Base-by-base conservation (phyloP, 2,329 filamentous ascomycete species). In the Raffaelea deltoideospora region DNA sequence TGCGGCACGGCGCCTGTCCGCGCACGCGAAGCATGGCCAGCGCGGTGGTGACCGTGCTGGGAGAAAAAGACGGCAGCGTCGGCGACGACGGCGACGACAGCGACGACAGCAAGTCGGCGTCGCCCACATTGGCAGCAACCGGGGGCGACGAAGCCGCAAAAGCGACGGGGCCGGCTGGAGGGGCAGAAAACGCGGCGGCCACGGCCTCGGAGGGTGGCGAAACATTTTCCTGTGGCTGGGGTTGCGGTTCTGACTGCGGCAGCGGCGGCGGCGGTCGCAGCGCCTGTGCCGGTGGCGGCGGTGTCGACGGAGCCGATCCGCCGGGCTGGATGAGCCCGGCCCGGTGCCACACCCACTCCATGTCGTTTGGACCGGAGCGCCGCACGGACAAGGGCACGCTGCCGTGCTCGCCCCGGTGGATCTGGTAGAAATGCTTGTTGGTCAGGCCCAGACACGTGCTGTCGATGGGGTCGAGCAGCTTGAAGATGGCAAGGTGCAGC, bases 401-500 rank as follows among this genome's bases (percentile, higher is more conserved):
- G 37, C 67, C 69, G 50, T 73, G 64, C 53, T 73, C 60, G 37
- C 62, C 63, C 20, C 63, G 60, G 53, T 74, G 70, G 46, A 77
- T 69, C 24, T 59, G 55, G 52, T 78, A 77, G 44, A 75, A 64
- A 49, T 67, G 61, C 31, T 60, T 61, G 57, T 64, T 71, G 27
- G 71, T 65, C 36, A 78, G 61, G 13, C 70, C 73, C 28, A 78
- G 57, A 49, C 72, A 76, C 28, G 67, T 69, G 48, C 71, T 69
- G 53, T 78, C 73, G 43, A 78, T 75, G 34, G 69, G 69, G 53
- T 78, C 73, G 40, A 78, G 65, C 44, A 69, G 67, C 51, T 74
- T 70, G 47, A 76, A 72, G 43, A 78, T 61, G 42, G 63, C 57
- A 43, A 67, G 73, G 52, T 76, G 72, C 10, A 78, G 57, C 53